Evolutionary conservation across 768 basidiomycete genomes (phyloP), one percentile per base, ranked within the genome.

Genomic region (Boletus subparvulus): DNA sequence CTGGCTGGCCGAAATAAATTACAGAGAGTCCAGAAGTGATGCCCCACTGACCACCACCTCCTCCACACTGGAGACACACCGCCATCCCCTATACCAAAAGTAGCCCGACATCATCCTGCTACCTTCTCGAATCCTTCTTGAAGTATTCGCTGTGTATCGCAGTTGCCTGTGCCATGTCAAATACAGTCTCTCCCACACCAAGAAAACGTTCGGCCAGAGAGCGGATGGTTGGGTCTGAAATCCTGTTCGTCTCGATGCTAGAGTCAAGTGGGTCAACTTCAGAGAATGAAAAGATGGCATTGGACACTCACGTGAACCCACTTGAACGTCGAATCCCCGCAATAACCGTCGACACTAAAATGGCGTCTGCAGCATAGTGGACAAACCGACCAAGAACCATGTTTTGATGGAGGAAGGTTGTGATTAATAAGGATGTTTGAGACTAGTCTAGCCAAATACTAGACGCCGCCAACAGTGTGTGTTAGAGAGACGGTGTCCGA

Each of bases 311-410:
- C 95, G 82, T 74, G 75, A 93, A 94, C 36, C 95, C 95, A 57
- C 88, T 95, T 17, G 93, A 88, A 56, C 92, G 85, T 70, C 87
- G 86, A 57, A 98, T 87, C 32, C 96, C 96, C 39, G 96, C 96
- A 40, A 95, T 74, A 8, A 98, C 82, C 13, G 96, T 92, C 16
- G 94, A 94, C 37, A 98, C 62, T 35, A 98, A 78, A 50, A 92
- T 82, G 14, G 88, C 90, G 68, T 98, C 96, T 45, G 90, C 74
- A 26, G 89, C 82, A 64, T 90, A 94, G 72, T 96, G 94, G 35
- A 87, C 73, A 17, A 97, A 71, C 72, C 85, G 83, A 63, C 92
- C 94, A 17, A 72, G 66, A 35, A 91, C 76, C 79, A 86, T 86
- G 63, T 55, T 66, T 55, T 48, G 28, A 13, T 33, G 43, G 26